A percentile compares a stretch with the other conserved stretches of the same genome.
Evolutionary conservation across 2,329 filamentous ascomycete genomes (phyloP).

Genomic region (Zasmidium citrigriseum): DNA sequence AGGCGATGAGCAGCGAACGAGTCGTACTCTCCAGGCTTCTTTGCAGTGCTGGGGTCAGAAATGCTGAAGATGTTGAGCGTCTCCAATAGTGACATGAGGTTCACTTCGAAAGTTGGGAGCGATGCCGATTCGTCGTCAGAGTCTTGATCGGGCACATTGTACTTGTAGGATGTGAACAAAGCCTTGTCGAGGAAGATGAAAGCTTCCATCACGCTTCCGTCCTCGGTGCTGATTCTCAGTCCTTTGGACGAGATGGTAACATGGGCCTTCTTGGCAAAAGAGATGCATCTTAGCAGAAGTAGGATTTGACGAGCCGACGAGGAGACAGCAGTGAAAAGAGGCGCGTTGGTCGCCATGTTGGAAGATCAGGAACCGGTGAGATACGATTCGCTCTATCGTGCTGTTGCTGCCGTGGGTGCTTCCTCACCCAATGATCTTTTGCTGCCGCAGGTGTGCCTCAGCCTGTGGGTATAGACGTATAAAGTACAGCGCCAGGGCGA

Average conservation of each 20-base stretch:
- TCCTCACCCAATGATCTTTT: neutral
- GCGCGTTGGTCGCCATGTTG: conserved; percentile 43
- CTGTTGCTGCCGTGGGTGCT: neutral
- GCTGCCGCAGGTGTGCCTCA: neutral
- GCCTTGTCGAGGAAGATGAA: conserved; percentile 83
- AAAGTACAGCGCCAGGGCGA: conserved; percentile 15
- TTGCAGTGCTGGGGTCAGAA: conserved; percentile 41
- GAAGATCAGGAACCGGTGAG: neutral
- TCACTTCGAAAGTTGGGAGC: conserved; percentile 79
- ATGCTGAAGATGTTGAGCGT: conserved; percentile 93
- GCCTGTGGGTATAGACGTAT: conserved; percentile 2
- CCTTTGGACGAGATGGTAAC: conserved; percentile 84
- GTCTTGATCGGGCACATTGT: conserved; percentile 55
- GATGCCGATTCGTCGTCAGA: conserved; percentile 41
- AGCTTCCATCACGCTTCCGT: conserved; percentile 86
- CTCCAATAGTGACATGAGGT: conserved; percentile 82
- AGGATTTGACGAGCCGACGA: conserved; percentile 76
- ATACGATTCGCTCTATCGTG: neutral
- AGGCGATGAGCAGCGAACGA: conserved; percentile 40
- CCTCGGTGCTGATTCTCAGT: conserved; percentile 83
- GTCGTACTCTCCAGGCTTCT: conserved; percentile 40
- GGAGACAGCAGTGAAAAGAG: conserved; percentile 73
- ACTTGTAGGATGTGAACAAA: conserved; percentile 83
- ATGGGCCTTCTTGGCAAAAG: conserved; percentile 60
- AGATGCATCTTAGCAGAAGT: conserved; percentile 63